A percentile compares a stretch with the other conserved stretches of the same genome.
phyloP scores from a whole-genome alignment of 495 filamentous ascomycete genomes.

The Penicillium atrosanguineum region DNA sequence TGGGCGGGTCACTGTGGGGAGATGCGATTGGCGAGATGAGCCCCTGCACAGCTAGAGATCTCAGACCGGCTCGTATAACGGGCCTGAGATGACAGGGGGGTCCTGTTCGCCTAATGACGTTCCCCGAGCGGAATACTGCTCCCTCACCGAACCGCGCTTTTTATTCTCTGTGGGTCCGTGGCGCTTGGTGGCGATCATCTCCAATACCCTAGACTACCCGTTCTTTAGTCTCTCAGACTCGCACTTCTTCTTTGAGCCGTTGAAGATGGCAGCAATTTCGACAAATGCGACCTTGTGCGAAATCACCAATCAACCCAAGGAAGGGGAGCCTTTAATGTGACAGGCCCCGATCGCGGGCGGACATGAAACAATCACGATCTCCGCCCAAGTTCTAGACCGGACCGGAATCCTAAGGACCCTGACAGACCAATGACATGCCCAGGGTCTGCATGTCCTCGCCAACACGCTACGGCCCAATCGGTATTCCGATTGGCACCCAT shows the following conservation, averaged over 20 bases:
- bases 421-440: slow-evolving; percentile 1
- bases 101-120: not conserved
- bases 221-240: not conserved
- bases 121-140: not conserved
- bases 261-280: not conserved
- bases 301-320: not conserved
- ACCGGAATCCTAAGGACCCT: not conserved
- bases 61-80: not conserved
- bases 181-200: slow-evolving; percentile 2
- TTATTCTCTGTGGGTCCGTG: not conserved
- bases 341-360: slow-evolving; percentile 8
- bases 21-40: not conserved
- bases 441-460: not conserved
- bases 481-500: not conserved
- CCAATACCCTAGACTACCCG: not conserved
- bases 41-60: not conserved
- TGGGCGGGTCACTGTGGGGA: not conserved
- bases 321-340: not conserved
- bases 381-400: slow-evolving; percentile 14
- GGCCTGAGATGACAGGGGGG: not conserved
- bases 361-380: slow-evolving; percentile 15
- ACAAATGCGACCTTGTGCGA: not conserved
- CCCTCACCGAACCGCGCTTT: not conserved
- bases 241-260: not conserved
- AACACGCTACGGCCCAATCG: not conserved